A percentile compares a stretch with the other conserved stretches of the same genome.
These are phyloP conservation scores for Nigrograna mackinnonii DNA, from an alignment of 2,329 filamentous ascomycete genomes.

Conservation along the genomic window DNA sequence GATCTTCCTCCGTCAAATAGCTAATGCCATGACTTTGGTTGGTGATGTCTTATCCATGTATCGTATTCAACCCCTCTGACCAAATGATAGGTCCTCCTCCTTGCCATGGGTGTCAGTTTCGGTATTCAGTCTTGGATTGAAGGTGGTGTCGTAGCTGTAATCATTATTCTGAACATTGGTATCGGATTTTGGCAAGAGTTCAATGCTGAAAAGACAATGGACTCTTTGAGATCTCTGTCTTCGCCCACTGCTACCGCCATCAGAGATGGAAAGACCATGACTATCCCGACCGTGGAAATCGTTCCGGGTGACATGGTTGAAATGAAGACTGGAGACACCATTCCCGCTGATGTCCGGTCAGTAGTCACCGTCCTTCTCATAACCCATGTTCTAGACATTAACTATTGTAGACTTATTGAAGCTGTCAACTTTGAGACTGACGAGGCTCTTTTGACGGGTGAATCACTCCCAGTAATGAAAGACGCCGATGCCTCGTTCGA, in stretches of 20 bases:
- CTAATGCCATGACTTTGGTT: constrained; percentile 79
- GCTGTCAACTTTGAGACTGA: constrained; percentile 78
- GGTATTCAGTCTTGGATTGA: constrained; percentile 53
- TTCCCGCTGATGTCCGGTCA: constrained; percentile 68
- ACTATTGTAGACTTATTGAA: constrained; percentile 49
- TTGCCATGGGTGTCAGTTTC: constrained; percentile 54
- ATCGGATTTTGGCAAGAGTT: constrained; percentile 53
- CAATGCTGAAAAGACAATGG: constrained; percentile 54
- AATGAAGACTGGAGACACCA: constrained; percentile 66
- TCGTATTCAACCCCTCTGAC: not conserved
- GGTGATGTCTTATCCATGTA: constrained; percentile 5
- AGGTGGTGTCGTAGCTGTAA: constrained; percentile 50
- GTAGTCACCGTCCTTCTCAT: constrained; percentile 1
- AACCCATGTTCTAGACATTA: not conserved
- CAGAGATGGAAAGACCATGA: constrained; percentile 57
- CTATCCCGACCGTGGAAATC: constrained; percentile 60
- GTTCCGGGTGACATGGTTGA: constrained; percentile 70
- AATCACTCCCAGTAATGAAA: constrained; percentile 70
- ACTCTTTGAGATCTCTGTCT: constrained; percentile 49
- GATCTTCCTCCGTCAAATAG: constrained; percentile 72
- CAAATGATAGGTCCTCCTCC: constrained; percentile 40
- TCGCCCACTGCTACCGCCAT: constrained; percentile 52
- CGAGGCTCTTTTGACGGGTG: constrained; percentile 71
- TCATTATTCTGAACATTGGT: constrained; percentile 50
- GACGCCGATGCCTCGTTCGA: constrained; percentile 59